A percentile compares a stretch with the other conserved stretches of the same genome.
phyloP scores from a whole-genome alignment of 2,329 filamentous ascomycete species.

The Aspergillus fumigatiaffinis region DNA sequence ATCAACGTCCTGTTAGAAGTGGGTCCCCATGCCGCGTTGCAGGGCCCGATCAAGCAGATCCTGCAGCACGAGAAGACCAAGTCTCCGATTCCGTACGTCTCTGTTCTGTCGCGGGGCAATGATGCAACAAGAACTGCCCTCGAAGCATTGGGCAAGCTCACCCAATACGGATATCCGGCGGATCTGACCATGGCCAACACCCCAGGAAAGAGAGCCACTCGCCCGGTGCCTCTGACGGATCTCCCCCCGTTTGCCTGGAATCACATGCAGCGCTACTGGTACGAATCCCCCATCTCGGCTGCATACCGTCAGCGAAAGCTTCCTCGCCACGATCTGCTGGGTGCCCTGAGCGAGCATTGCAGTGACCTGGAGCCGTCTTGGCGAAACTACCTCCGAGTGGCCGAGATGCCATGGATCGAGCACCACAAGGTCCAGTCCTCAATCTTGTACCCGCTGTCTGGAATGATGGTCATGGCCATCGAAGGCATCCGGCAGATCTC shows the following conservation, averaged over 20 bases:
- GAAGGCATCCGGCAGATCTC: too few relatives aligned
- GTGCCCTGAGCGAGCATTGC: not conserved
- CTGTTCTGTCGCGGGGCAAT: not conserved
- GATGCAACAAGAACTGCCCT: not conserved
- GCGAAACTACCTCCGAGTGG: conserved; percentile 15
- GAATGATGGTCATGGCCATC: too few relatives aligned
- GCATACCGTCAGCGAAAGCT: not conserved
- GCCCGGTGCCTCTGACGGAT: not conserved
- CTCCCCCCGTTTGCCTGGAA: conserved; percentile 12
- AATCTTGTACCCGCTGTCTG: conserved; percentile 9
- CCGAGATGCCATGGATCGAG: conserved; percentile 23
- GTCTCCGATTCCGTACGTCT: not conserved
- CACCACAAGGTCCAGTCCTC: conserved; percentile 20
- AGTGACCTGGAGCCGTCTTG: conserved; percentile 11
- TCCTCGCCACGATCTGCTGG: not conserved
- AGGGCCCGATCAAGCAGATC: conserved; percentile 6
- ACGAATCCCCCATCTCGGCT: conserved; percentile 1
- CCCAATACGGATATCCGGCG: not conserved
- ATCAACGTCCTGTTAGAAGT: conserved; percentile 6
- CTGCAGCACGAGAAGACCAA: not conserved
- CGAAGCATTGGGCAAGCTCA: conserved; percentile 2
- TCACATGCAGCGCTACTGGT: conserved; percentile 7
- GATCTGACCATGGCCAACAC: not conserved
- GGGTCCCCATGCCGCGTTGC: conserved; percentile 10
- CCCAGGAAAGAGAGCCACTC: not conserved